Base-by-base conservation (phyloP, 345 rosid species). In the Sonneratia caseolaris region DNA sequence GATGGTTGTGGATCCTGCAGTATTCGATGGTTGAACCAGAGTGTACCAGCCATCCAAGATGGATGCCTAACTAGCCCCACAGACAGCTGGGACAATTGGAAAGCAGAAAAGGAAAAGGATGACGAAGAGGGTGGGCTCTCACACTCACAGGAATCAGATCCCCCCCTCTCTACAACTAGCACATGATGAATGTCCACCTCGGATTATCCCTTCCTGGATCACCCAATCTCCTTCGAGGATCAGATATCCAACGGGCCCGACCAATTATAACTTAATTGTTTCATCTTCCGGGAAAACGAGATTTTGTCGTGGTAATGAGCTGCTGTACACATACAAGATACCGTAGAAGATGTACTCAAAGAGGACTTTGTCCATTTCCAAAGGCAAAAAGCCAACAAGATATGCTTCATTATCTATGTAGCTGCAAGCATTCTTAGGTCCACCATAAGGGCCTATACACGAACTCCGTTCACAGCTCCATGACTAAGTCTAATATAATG, bases 131-230 rank as follows among this genome's bases (percentile, higher is more conserved):
- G 18, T 37, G 32, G 18, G 27, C 16, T 49, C 32, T 27, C 32
- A 27, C 32, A 27, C 61, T n/a, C 71, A 71, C 66, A 15, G 55
- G 0, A 71, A 61, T 27, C 43, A 0, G 53, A 66, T 3, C 19
- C 22, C 51, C 32, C 32, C 32, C 32, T 27, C 18, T 5, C 35
- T 0, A 3, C 56, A n/a, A 24, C 49, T 0, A 3, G 10, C 40
- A n/a, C 42, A 62, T 71, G 55, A 12, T 36, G 49, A 22, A 21
- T 15, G 14, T 37, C 74, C 74, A 45, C 45, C 32, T 71, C 14
- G 68, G 67, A 59, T 71, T 42, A 67, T 71, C 45, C 68, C 55
- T 19, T 49, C 14, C 19, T 42, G 38, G 18, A 65, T 71, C 68
- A 62, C 61, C 68, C 74, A 32, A 51, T 61, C 68, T 43, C 68